Base-by-base conservation (phyloP, 2,329 filamentous ascomycete species). In the Diaporthe caulivora region DNA sequence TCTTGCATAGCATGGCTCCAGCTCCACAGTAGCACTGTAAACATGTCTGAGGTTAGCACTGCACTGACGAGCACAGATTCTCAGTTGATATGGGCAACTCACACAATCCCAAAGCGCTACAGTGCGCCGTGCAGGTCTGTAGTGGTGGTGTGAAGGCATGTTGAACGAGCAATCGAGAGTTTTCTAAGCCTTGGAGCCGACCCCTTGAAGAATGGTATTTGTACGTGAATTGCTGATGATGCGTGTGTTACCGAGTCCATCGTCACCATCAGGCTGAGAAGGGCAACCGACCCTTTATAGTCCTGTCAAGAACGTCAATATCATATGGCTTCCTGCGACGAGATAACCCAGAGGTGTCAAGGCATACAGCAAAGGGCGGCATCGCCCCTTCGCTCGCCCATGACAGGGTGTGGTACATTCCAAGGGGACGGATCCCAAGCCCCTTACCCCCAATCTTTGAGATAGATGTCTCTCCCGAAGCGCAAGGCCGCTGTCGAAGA, bases 91-190 rank as follows among this genome's bases (percentile, higher is more conserved):
- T 15, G 34, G 11, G 17, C 47, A 37, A 67, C 62, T 67, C n/a
- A 67, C 62, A 53, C 62, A 67, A 17, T 53, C 11, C 62, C 62
- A 67, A 40, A 53, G 47, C 21, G n/a, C 29, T 31, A 67, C 62
- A 18, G 31, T 51, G 17, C 44, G 24, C 9, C 29, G 17, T 13
- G 44, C 26, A 31, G 18, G 26, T n/a, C n/a, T 6, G 29, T 44
- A 44, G 29, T 31, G 21, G 62, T 3, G 53, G 31, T 34, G 34
- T 24, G 44, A 53, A 67, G 62, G 62, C 62, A 67, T 67, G 11
- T 15, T 67, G 62, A 5, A 26, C n/a, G 34, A 37, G 31, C 13
- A 21, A 1, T 24, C 26, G 47, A 29, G 47, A 53, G 47, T 18
- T 17, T 17, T 29, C 9, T 31, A 37, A 53, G 31, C n/a, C 44